phyloP scores from a whole-genome alignment of 2,329 filamentous ascomycete genomes.

The Dryadomyces quercus-mongolicae region DNA sequence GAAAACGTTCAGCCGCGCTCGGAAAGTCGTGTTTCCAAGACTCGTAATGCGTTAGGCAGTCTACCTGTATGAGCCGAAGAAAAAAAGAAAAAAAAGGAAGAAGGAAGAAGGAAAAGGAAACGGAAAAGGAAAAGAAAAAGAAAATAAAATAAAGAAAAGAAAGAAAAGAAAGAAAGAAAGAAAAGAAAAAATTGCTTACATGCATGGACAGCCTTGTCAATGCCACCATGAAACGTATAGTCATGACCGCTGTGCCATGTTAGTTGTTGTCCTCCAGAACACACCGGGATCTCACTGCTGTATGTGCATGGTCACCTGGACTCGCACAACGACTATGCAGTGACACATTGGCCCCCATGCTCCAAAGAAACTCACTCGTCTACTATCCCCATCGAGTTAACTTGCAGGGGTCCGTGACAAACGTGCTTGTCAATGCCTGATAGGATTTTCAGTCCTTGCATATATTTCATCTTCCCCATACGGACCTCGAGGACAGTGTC shows the following conservation, averaged over 20 bases:
- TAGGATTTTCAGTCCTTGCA: conserved; percentile 36
- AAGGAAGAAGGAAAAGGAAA: background rate
- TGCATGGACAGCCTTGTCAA: conserved; percentile 50
- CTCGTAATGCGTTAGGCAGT: conserved; percentile 47
- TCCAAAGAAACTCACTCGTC: conserved; percentile 27
- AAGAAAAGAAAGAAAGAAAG: background rate
- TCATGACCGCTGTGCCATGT: conserved; percentile 37
- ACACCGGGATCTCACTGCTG: no score
- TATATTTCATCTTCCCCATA: conserved; percentile 41
- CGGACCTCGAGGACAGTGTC: conserved; percentile 45
- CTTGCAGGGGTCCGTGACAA: conserved; percentile 29
- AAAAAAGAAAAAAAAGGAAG: background rate
- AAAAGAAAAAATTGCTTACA: conserved; percentile 26
- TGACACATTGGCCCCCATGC: no score
- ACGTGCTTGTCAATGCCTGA: conserved; percentile 45
- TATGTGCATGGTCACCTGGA: no score
- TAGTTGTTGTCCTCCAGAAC: no score
- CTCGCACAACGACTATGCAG: background rate
- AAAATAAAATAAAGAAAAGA: background rate
- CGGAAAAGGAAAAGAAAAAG: background rate
- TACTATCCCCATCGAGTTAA: conserved; percentile 37
- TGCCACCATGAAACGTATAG: conserved; percentile 46
- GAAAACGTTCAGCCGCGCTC: conserved; percentile 34
- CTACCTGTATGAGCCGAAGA: conserved; percentile 18
- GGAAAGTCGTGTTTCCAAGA: conserved; percentile 42